Evolutionary conservation across 345 rosid species (phyloP), one percentile per base, ranked within the genome.

Genomic region (Eucalyptus erythrocorys): DNA sequence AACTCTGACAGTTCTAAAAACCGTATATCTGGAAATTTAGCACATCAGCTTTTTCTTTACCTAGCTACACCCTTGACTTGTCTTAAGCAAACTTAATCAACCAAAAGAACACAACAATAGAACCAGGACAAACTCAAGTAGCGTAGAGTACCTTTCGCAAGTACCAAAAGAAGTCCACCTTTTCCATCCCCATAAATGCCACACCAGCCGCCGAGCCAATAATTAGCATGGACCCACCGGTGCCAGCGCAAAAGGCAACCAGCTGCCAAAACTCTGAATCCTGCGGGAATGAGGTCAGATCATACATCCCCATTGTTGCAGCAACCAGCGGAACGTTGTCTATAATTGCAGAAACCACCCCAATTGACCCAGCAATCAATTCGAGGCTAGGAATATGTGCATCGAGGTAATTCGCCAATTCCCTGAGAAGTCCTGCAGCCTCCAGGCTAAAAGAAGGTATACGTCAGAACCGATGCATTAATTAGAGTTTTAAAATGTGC

Each of bases 131-230:
- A 76, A 40, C 84, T 76, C 47, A 76, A 40, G 84, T 76, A 21
- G 47, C 2, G 85, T 85, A 87, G 40, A 71, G 43, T 87, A 96
- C 99, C 99, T 97, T 97, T 48, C 95, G 94, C 48, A 97, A 88
- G 89, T 97, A 97, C 99, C 99, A 97, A 87, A 97, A 96, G 97
- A 97, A 97, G 91, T 97, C 98, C 30, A 96, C 94, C 92, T 96
- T 96, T 90, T 97, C 99, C 99, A 96, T 97, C n/a, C 99, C 99
- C 99, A 96, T 97, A 89, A 89, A 95, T 40, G 99, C 99, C 37
- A 97, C 99, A 90, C 99, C 99, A 86, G 99, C 98, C 6, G 99
- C 99, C 32, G 99, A 97, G 55, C 99, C 99, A 50, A 97, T 95
- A 81, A 97, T 88, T 12, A 96, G 96, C 97, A 96, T 96, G 61